A percentile compares a stretch with the other conserved stretches of the same genome.
phyloP scores from a whole-genome alignment of 164 flowering plant species.

The Santalum album region DNA sequence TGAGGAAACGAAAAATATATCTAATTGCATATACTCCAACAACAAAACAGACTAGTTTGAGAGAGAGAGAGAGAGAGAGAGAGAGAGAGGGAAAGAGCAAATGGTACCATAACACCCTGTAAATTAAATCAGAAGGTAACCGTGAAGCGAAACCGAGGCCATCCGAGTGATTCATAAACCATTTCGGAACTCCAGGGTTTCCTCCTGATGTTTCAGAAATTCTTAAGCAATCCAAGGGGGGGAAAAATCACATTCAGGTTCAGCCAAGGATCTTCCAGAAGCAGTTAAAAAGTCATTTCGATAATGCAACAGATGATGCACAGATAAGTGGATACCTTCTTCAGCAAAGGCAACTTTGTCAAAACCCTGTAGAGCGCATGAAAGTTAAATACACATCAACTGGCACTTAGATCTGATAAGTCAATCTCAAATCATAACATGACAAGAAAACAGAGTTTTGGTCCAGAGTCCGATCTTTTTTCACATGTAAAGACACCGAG shows the following conservation, averaged over 20 bases:
- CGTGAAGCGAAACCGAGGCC: neutral
- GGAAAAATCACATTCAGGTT: neutral
- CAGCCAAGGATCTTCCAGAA: neutral
- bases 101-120: neutral
- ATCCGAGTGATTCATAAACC: neutral
- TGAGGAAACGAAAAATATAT: too few species aligned
- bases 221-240: neutral
- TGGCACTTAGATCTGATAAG: neutral
- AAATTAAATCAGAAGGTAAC: neutral
- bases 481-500: too few species aligned
- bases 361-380: neutral
- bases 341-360: neutral
- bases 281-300: neutral
- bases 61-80: too few species aligned
- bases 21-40: too few species aligned
- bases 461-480: too few species aligned
- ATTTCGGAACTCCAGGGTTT: neutral
- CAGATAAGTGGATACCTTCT: too few species aligned
- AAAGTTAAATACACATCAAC: neutral
- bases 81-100: too few species aligned
- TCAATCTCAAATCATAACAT: too few species aligned
- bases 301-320: neutral
- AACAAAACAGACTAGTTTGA: too few species aligned
- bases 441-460: too few species aligned
- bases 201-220: neutral